Percentiles rank a stretch among this genome's conserved stretches.
Conservation (phyloP, 2,329 filamentous ascomycete genomes). For the Juglanconis juglandina region DNA sequence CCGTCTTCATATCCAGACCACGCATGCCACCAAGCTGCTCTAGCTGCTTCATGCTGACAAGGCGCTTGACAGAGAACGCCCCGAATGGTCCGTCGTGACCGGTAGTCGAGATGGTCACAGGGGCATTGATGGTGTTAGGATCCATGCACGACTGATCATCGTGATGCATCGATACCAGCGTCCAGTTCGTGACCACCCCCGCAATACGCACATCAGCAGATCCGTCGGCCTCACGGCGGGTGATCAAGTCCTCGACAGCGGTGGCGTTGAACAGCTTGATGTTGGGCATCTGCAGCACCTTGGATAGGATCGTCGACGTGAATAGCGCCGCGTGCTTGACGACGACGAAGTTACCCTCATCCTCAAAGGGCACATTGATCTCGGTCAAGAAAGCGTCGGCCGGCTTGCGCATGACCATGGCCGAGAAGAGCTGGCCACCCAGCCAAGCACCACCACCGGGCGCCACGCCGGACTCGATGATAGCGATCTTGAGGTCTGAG, state of each 20-base stretch:
- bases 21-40: constrained; percentile 88
- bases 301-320: constrained; percentile 80
- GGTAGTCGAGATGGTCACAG: constrained; percentile 82
- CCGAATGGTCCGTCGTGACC: constrained; percentile 90
- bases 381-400: constrained; percentile 81
- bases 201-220: constrained; percentile 65
- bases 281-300: constrained; percentile 81
- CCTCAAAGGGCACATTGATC: constrained; percentile 79
- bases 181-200: constrained; percentile 95
- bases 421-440: constrained; percentile 88
- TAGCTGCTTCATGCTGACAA: constrained; percentile 82
- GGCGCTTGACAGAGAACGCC: constrained; percentile 85
- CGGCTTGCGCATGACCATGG: constrained; percentile 93
- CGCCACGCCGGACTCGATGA: constrained; percentile 83
- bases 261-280: constrained; percentile 97
- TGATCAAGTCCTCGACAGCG: constrained; percentile 88
- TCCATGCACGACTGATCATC: constrained; percentile 95
- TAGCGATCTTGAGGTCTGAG: constrained; percentile 86
- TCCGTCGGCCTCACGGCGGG: constrained; percentile 56
- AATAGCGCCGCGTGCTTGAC: constrained; percentile 93
- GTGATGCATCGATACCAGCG: constrained; percentile 81
- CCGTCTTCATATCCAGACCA: constrained; percentile 85
- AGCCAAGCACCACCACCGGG: constrained; percentile 90
- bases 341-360: constrained; percentile 83
- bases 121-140: constrained; percentile 93